Evolutionary conservation across 495 filamentous ascomycete genomes (phyloP), one percentile per base, ranked within the genome.

Genomic region (Penicillium riverlandense): DNA sequence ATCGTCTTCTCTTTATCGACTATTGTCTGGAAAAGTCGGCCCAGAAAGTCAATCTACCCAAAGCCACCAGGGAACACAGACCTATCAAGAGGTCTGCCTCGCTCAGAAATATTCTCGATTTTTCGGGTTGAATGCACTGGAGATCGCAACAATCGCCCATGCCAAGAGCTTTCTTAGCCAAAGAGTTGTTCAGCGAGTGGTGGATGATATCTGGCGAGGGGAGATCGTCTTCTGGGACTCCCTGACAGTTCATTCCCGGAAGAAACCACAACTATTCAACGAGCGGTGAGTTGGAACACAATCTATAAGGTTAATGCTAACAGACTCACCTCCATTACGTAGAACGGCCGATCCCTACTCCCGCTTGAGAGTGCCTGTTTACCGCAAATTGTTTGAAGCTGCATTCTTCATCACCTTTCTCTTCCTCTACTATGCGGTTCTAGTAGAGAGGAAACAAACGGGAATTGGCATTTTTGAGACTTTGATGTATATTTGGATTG

Each of bases 151-250:
- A 32, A 81, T 96, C 29, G 85, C 84, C n/a, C 79, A 85, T 49
- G 88, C 90, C 16, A 97, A 96, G 63, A 84, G 84, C 29, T 97
- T 96, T 52, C 75, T 96, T 11, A 87, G 86, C 59, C 90, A 96
- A 59, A 72, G 73, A 40, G 76, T 89, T 7, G 84, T 97, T 29
- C 91, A 96, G 54, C 85, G 83, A 49, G 84, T 96, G 44, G 82
- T 96, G 35, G 82, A 88, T 43, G 85, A 86, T 35, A 90, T 96
- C 42, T 96, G 91, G 91, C 82, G 82, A 37, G 91, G 90, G 14
- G 80, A 90, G 44, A 95, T 96, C 46, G 82, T 90, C 12, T 95
- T 96, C 57, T 97, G 90, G 90, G 84, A 95, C 48, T 79, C 71
- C 32, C 66, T 96, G 28, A 84, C 80, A 27, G 79, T 88, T 12